phyloP scores from a whole-genome alignment of 2,329 filamentous ascomycete species.

The Cercospora janseana region DNA sequence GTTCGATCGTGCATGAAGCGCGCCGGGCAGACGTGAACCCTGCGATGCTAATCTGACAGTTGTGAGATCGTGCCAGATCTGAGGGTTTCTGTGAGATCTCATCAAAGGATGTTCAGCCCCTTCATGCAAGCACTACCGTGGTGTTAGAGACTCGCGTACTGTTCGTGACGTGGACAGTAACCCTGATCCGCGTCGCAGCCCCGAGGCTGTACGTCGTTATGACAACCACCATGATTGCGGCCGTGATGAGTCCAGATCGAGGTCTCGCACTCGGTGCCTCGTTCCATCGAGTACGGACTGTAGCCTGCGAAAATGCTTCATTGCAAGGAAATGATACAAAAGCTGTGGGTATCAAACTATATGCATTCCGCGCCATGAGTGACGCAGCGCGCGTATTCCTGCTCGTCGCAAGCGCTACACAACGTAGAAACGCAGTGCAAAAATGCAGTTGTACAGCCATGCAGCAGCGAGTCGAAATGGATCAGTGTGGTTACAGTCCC shows the following conservation, averaged over 20 bases:
- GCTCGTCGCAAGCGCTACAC: no score
- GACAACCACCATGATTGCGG: constrained; percentile 6
- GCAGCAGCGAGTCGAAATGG: no score
- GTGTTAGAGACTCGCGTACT: constrained; percentile 1
- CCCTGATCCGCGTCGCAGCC: background rate
- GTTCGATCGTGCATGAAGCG: constrained; percentile 14
- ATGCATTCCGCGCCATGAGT: no score
- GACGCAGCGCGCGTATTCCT: no score
- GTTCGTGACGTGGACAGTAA: constrained; percentile 16
- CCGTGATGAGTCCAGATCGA: no score
- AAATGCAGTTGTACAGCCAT: no score
- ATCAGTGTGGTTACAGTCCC: no score
- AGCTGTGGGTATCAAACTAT: background rate
- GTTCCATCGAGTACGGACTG: no score
- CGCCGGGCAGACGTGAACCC: constrained; percentile 4
- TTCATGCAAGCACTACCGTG: constrained; percentile 17
- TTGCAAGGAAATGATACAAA: background rate
- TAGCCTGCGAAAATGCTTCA: no score
- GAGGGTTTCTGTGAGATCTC: no score
- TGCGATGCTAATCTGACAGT: constrained; percentile 19
- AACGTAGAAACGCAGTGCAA: background rate
- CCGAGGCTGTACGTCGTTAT: constrained; percentile 9
- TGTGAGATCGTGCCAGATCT: constrained; percentile 12
- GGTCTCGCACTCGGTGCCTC: background rate
- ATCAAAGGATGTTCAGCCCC: constrained; percentile 13